A percentile compares a stretch with the other conserved stretches of the same genome.
Conservation (phyloP, 768 basidiomycete species). For the Lactarius tabidus region DNA sequence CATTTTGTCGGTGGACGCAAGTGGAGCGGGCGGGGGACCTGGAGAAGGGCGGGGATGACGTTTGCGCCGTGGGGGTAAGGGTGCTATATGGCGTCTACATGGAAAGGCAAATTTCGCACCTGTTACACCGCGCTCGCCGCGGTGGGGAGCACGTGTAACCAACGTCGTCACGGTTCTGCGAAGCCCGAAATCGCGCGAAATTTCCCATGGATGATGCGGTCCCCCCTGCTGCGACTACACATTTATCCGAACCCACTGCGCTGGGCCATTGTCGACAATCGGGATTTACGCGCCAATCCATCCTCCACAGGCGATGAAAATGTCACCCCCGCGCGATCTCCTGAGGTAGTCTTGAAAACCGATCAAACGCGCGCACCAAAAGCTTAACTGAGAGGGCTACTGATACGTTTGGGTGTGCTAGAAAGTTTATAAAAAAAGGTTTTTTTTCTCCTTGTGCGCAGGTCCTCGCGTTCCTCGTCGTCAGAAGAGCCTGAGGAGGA, state of each 20-base stretch:
- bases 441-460: constrained; percentile 6
- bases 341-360: not conserved
- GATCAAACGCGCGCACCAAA: constrained; percentile 8
- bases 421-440: constrained; percentile 5
- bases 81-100: not conserved
- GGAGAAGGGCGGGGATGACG: constrained; percentile 16
- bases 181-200: constrained; percentile 15
- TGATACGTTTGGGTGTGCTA: not conserved
- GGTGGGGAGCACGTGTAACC: constrained; percentile 4
- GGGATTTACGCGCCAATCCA: not conserved
- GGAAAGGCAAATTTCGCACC: not conserved
- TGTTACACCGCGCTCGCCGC: constrained; percentile 16
- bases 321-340: not conserved
- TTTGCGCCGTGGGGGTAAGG: constrained; percentile 7
- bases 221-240: not conserved
- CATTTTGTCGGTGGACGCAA: not conserved
- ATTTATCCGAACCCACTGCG: constrained; percentile 10
- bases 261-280: constrained; percentile 1
- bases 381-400: not conserved
- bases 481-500: not conserved
- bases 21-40: not conserved
- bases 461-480: not conserved
- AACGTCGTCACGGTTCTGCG: not conserved
- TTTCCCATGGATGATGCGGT: constrained; percentile 3
- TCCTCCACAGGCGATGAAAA: constrained; percentile 1